Evolutionary conservation across 108 stramenopile genomes (phyloP).

Genomic region (Pseudonitzschia delicatissima): DNA sequence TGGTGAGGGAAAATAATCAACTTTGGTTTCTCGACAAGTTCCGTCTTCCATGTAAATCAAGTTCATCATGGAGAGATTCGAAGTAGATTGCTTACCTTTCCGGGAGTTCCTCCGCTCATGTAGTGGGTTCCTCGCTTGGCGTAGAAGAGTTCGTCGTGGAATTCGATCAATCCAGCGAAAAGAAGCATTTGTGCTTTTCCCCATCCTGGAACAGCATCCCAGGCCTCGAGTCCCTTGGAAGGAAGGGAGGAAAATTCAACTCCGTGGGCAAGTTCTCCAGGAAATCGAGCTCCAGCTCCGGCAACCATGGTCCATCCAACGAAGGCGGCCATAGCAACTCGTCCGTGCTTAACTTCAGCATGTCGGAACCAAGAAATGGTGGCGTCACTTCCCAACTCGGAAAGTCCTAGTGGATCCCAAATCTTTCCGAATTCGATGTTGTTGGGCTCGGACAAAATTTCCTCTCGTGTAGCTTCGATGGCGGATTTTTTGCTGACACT

Average conservation of each 20-base stretch:
- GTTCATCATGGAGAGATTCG: not conserved
- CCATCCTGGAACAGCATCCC: conserved; percentile 83
- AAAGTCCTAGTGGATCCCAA: conserved; percentile 75
- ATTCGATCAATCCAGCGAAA: conserved; percentile 77
- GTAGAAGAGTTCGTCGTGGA: conserved; percentile 75
- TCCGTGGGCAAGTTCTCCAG: conserved; percentile 67
- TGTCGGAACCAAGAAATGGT: conserved; percentile 82
- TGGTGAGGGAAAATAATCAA: not conserved
- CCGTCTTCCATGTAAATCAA: not conserved
- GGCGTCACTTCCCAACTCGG: conserved; percentile 66
- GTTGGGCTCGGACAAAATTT: conserved; percentile 58
- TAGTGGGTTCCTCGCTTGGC: conserved; percentile 63
- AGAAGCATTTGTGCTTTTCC: conserved; percentile 82
- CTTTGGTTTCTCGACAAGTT: not conserved
- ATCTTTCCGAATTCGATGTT: conserved; percentile 65
- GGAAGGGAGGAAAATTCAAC: conserved; percentile 62
- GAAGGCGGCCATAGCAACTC: conserved; percentile 83
- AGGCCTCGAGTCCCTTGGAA: conserved; percentile 73
- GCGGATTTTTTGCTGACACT: conserved; percentile 30
- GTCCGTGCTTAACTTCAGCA: conserved; percentile 79
- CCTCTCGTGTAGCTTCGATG: conserved; percentile 38
- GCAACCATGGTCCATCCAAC: conserved; percentile 69
- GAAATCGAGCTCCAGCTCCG: conserved; percentile 65
- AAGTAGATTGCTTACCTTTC: conserved; percentile 58
- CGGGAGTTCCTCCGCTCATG: conserved; percentile 71